A percentile compares a stretch with the other conserved stretches of the same genome.
Evolutionary conservation across 2,329 filamentous ascomycete species (phyloP).

Genomic region (Torrubiellomyces zombiae): DNA sequence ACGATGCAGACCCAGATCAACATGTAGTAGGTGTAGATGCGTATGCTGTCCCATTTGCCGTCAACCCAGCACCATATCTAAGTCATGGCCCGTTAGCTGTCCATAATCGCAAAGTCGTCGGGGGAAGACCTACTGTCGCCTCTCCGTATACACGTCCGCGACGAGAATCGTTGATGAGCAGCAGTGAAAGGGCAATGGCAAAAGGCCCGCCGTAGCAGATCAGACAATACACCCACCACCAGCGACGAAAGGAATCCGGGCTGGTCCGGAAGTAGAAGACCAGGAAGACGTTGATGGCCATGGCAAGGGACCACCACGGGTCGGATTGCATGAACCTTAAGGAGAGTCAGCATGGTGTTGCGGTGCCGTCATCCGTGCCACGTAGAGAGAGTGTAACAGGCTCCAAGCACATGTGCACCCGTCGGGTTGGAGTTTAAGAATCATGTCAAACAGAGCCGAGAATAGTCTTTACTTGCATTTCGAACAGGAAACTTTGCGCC

Average conservation of each 20-base stretch:
- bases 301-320: conserved; percentile 62
- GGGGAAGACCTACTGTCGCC: conserved; percentile 29
- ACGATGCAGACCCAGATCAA: conserved; percentile 44
- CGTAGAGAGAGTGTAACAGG: no score
- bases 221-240: conserved; percentile 53
- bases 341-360: conserved; percentile 26
- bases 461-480: conserved; percentile 38
- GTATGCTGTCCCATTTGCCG: conserved; percentile 33
- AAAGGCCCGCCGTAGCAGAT: conserved; percentile 59
- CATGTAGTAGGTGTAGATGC: conserved; percentile 45
- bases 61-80: conserved; percentile 49
- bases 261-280: conserved; percentile 44
- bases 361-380: no score
- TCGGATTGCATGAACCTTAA: conserved; percentile 64
- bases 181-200: conserved; percentile 46
- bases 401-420: no score
- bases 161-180: conserved; percentile 31
- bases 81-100: not conserved
- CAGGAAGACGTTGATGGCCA: conserved; percentile 69
- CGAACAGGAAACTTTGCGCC: conserved; percentile 42
- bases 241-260: conserved; percentile 52
- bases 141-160: conserved; percentile 33
- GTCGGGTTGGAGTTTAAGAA: conserved; percentile 20
- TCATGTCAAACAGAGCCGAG: not conserved
- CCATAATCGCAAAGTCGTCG: not conserved